These are phyloP conservation scores for Grammothele lineata DNA, from an alignment of 768 basidiomycete species.

Conservation along the genomic window DNA sequence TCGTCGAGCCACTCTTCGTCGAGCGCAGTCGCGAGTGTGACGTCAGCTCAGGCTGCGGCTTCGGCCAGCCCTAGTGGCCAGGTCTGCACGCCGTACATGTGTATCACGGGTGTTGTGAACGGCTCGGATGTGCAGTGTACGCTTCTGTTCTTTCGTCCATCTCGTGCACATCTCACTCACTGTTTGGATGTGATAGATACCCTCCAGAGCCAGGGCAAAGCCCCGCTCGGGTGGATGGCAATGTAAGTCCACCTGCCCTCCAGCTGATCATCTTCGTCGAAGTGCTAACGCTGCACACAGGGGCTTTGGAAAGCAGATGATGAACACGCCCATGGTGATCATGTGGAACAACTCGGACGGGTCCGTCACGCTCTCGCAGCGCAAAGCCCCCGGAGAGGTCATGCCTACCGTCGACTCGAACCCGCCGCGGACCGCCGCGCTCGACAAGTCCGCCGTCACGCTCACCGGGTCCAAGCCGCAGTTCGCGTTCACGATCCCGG, in stretches of 20 bases:
- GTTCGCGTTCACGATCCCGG: conserved; percentile 49
- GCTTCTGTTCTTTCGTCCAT: background rate
- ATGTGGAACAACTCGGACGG: conserved; percentile 67
- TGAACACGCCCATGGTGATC: conserved; percentile 62
- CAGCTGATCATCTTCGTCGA: background rate
- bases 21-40: too few relatives aligned
- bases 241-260: conserved; percentile 37
- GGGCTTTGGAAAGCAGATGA: conserved; percentile 57
- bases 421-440: conserved; percentile 49
- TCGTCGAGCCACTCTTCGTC: too few relatives aligned
- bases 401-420: conserved; percentile 53
- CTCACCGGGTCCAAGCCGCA: conserved; percentile 41
- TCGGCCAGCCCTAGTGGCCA: conserved; percentile 14
- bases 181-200: conserved; percentile 38
- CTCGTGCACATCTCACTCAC: background rate
- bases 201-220: conserved; percentile 39
- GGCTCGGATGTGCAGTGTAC: conserved; percentile 19
- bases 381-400: conserved; percentile 44
- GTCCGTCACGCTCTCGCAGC: conserved; percentile 61
- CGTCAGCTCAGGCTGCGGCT: background rate
- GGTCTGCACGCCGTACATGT: conserved; percentile 17
- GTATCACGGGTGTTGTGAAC: conserved; percentile 20
- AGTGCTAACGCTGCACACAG: conserved; percentile 26
- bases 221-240: conserved; percentile 53
- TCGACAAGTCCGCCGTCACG: conserved; percentile 25